Base-by-base conservation (phyloP, 179 eudicot genomes). In the Carnegiea gigantea region DNA sequence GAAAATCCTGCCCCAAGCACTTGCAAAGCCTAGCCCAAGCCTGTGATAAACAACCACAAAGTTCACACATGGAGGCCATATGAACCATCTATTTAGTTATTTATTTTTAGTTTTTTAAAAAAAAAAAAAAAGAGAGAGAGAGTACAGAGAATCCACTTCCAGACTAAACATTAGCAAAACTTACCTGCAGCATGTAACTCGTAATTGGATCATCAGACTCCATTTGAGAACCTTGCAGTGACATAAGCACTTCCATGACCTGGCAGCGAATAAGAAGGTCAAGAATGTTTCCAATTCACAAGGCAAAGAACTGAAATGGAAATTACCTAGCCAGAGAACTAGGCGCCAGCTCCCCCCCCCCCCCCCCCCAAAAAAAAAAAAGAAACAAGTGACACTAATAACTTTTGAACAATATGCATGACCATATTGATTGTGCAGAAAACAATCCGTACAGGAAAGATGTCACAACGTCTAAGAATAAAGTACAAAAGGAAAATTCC, bases 21-120 rank as follows among this genome's bases (percentile, higher is more conserved):
- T 95, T 95, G 97, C 99, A 95, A 46, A 95, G 98, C 85, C 99
- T 88, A 70, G 99, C 98, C 99, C 99, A 95, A 70, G 99, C 99
- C 99, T 95, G 79, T 65, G 81, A 65, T 67, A 79, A 80, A 62
- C 46, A 73, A 70, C 67, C 76, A 78, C 26, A 81, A 62, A 57
- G 49, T 23, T 46, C n/a, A 75, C 28, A 68, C 33, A 65, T 6
- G 62, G 80, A 33, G 33, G 64, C 24, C 30, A 76, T 21, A n/a
- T 44, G 38, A n/a, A 54, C 44, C 70, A 65, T 76, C 77, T 33
- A 76, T 68, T 40, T 40, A 40, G 6, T 40, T 24, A 76, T 68
- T 40, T 40, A 40, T 40, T 40, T 40, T 40, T 57, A 38, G 36
- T 33, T 51, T 51, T 40, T n/a, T n/a, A n/a, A n/a, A n/a, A n/a